These are phyloP conservation scores for Melampsora occidentalis DNA, from an alignment of 1,284 basidiomycete species.

Conservation along the genomic window DNA sequence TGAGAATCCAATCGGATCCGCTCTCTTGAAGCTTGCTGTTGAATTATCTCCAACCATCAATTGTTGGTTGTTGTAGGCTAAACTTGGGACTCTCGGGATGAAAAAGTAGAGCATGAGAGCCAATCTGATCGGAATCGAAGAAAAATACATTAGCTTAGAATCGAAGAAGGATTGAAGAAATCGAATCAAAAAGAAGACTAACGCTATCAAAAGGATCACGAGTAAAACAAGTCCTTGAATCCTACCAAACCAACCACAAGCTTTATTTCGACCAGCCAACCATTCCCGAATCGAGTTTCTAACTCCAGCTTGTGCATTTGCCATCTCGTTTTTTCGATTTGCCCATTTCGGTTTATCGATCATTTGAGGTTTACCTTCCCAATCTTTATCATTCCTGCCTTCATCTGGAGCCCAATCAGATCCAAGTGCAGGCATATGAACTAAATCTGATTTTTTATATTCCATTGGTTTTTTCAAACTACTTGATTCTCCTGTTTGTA, in stretches of 20 bases:
- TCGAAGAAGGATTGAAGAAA: neutral
- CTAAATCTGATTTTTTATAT: slow-evolving; percentile 6
- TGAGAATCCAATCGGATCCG: slow-evolving; percentile 18
- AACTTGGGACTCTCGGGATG: slow-evolving; percentile 1
- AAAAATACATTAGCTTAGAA: neutral
- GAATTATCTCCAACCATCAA: slow-evolving; percentile 16
- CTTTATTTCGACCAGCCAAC: neutral
- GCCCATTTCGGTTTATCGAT: slow-evolving; percentile 22
- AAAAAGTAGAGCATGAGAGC: slow-evolving; percentile 20
- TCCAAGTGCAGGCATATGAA: slow-evolving; percentile 32
- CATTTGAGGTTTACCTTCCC: slow-evolving; percentile 29
- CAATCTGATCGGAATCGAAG: neutral
- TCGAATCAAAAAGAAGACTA: neutral
- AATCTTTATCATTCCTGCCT: slow-evolving; percentile 16
- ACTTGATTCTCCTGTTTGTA: neutral
- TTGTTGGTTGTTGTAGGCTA: slow-evolving; percentile 35
- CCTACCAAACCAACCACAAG: slow-evolving; percentile 15
- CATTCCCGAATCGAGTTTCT: neutral
- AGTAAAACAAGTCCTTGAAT: slow-evolving; percentile 13
- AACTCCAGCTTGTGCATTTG: neutral
- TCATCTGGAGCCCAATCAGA: slow-evolving; percentile 25
- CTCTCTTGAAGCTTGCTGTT: slow-evolving; percentile 6
- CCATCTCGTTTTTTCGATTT: slow-evolving; percentile 3
- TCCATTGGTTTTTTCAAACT: neutral
- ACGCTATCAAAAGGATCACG: slow-evolving; percentile 12